Conservation (phyloP, 2,329 filamentous ascomycete genomes). For the Phyllachora maydis region DNA sequence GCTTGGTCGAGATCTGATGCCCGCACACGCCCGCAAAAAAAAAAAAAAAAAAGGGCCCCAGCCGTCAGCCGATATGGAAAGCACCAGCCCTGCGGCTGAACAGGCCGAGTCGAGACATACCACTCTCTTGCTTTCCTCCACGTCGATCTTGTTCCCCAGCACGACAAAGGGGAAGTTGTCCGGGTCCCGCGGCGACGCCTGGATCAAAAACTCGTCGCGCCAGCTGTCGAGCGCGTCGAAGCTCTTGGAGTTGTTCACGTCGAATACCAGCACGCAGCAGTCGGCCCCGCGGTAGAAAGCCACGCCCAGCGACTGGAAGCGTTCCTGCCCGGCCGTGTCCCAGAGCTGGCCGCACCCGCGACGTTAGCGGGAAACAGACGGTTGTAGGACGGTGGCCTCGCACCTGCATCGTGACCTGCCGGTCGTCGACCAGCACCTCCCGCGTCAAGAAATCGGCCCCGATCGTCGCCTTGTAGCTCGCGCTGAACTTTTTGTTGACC, state of each 20-base stretch:
- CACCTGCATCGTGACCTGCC: conserved; percentile 86
- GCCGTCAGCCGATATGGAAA: too few relatives aligned
- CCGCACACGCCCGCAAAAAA: conserved; percentile 24
- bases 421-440: conserved; percentile 91
- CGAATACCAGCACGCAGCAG: conserved; percentile 94
- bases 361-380: background rate
- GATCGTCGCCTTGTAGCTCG: conserved; percentile 98
- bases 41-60: background rate
- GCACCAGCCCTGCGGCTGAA: too few relatives aligned
- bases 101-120: conserved; percentile 20
- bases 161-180: conserved; percentile 98
- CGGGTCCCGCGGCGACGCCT: conserved; percentile 87
- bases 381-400: conserved; percentile 2
- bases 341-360: conserved; percentile 44
- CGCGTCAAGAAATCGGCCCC: conserved; percentile 97
- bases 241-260: conserved; percentile 98
- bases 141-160: conserved; percentile 96
- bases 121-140: conserved; percentile 93
- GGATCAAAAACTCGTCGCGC: conserved; percentile 95
- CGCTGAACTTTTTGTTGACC: conserved; percentile 99
- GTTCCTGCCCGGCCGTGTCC: conserved; percentile 94
- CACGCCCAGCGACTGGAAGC: conserved; percentile 91
- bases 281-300: conserved; percentile 96
- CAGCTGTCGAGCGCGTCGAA: conserved; percentile 97
- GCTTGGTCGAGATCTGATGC: conserved; percentile 92